Evolutionary conservation across 2,329 filamentous ascomycete species (phyloP).

Genomic region (Penicillium fuscoglaucum): DNA sequence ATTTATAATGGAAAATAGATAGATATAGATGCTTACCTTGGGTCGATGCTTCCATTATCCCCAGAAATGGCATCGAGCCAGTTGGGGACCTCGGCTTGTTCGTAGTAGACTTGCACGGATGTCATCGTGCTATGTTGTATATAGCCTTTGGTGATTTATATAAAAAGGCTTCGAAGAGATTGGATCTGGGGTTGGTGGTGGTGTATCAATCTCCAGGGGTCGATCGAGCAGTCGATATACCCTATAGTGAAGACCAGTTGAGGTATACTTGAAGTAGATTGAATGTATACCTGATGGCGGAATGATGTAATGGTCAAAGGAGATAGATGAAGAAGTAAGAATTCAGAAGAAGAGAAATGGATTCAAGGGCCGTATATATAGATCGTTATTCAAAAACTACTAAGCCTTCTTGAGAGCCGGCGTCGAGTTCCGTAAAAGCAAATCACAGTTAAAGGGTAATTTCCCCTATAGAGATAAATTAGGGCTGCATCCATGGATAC

Average conservation of each 20-base stretch:
- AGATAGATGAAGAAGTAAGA: constrained; percentile 3
- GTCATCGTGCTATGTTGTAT: constrained; percentile 5
- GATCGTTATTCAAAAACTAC: not conserved
- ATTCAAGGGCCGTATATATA: not conserved
- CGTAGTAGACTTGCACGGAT: not conserved
- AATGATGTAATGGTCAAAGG: not conserved
- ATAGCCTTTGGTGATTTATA: not conserved
- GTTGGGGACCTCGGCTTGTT: not conserved
- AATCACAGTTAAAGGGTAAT: not conserved
- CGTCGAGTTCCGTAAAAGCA: not conserved
- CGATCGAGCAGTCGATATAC: not conserved
- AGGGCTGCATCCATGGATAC: not conserved
- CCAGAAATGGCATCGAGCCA: constrained; percentile 1
- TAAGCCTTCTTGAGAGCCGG: not conserved
- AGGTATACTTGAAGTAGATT: not conserved
- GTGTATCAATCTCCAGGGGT: not conserved
- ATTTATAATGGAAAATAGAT: not conserved
- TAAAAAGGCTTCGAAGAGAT: not conserved
- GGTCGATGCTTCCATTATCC: not conserved
- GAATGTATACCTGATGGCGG: not conserved
- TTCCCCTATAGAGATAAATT: not conserved
- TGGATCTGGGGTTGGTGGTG: not conserved
- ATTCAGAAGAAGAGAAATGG: not conserved
- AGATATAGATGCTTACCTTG: not conserved
- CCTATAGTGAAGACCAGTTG: not conserved